Conservation (phyloP, 2,329 filamentous ascomycete genomes). For the Paecilomyces sp. region DNA sequence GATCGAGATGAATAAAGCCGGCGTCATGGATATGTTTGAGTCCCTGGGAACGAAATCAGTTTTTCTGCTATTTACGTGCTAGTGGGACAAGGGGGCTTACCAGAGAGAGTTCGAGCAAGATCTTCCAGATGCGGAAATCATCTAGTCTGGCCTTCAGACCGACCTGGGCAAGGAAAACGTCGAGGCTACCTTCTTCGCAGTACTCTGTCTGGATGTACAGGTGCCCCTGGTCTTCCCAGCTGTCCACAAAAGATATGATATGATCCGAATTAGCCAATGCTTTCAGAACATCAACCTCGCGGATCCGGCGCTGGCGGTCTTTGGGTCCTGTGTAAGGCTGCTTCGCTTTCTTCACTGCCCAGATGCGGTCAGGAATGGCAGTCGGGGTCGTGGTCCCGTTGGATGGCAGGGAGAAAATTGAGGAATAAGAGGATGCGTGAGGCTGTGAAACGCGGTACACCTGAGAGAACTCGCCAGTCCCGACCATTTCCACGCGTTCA, state of each 20-base stretch:
- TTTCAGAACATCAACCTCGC: conserved; percentile 74
- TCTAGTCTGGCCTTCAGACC: conserved; percentile 82
- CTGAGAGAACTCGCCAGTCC: conserved; percentile 85
- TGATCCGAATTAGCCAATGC: conserved; percentile 75
- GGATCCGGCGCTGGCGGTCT: conserved; percentile 75
- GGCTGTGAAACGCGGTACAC: conserved; percentile 69
- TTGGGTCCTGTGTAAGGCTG: conserved; percentile 68
- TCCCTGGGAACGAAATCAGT: conserved; percentile 49
- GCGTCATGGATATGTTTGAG: conserved; percentile 83
- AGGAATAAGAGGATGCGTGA: conserved; percentile 27
- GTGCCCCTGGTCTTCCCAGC: conserved; percentile 78
- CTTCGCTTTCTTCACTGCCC: conserved; percentile 89
- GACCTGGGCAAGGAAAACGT: conserved; percentile 74
- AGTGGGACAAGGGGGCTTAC: conserved; percentile 46
- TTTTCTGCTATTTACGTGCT: neutral
- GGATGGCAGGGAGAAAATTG: conserved; percentile 40
- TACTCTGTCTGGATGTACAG: conserved; percentile 97
- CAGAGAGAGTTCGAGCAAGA: conserved; percentile 75
- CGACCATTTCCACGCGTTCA: conserved; percentile 69
- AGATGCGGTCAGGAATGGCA: conserved; percentile 56
- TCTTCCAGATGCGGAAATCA: conserved; percentile 98
- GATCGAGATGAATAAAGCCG: conserved; percentile 66
- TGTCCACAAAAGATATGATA: conserved; percentile 73
- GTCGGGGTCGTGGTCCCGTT: conserved; percentile 46
- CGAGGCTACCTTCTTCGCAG: conserved; percentile 87